phyloP scores from a whole-genome alignment of 805 yeast genomes.

The Barnettozyma botsteinii region DNA sequence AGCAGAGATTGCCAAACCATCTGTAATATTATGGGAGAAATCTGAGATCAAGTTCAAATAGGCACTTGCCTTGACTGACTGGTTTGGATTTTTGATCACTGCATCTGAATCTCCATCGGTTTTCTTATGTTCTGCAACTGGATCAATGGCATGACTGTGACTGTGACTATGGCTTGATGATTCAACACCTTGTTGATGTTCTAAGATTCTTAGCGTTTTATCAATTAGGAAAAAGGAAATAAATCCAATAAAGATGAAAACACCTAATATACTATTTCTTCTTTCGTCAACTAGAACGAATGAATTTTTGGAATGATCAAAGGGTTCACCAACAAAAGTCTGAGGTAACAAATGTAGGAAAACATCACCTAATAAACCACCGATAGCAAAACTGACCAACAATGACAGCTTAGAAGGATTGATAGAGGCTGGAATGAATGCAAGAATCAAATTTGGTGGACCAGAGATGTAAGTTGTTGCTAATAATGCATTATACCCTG shows the following conservation, averaged over 20 bases:
- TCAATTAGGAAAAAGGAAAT: constrained; percentile 56
- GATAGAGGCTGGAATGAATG: constrained; percentile 51
- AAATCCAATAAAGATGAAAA: constrained; percentile 57
- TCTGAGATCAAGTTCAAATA: constrained; percentile 65
- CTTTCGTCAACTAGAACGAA: constrained; percentile 48
- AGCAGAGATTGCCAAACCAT: constrained; percentile 69
- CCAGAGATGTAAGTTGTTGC: constrained; percentile 63
- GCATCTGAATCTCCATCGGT: constrained; percentile 25
- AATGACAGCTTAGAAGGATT: constrained; percentile 44
- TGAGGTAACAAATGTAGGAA: constrained; percentile 70
- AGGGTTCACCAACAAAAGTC: constrained; percentile 49
- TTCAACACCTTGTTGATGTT: constrained; percentile 29
- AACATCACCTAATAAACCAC: constrained; percentile 71
- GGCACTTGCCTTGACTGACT: constrained; percentile 41
- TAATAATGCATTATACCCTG: constrained; percentile 55
- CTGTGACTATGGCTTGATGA: constrained; percentile 26
- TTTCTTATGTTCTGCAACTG: constrained; percentile 15
- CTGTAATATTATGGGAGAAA: constrained; percentile 69
- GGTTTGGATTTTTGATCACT: constrained; percentile 30
- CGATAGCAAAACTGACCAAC: constrained; percentile 68
- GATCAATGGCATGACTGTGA: constrained; percentile 42
- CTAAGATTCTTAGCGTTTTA: constrained; percentile 48
- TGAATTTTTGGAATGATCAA: constrained; percentile 33
- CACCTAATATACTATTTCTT: constrained; percentile 44
- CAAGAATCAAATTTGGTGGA: constrained; percentile 54